A percentile compares a stretch with the other conserved stretches of the same genome.
These are phyloP conservation scores for Pythium brassicae DNA, from an alignment of 352 stramenopile genomes.

Conservation along the genomic window DNA sequence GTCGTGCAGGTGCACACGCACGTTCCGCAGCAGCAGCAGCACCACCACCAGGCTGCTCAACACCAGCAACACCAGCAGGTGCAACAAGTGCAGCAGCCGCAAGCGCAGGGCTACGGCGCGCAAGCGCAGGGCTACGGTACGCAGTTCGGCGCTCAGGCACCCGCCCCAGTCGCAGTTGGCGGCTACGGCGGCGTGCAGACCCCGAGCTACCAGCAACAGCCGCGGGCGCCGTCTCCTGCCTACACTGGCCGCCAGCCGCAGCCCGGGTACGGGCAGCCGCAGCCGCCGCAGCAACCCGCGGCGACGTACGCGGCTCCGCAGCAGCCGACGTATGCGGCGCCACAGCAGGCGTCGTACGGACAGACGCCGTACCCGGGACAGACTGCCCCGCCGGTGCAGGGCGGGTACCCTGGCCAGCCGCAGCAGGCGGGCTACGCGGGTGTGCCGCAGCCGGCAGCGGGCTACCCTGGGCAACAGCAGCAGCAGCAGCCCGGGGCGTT, in stretches of 20 bases:
- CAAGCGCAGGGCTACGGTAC: constrained; percentile 25
- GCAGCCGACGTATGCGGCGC: constrained; percentile 9
- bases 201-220: constrained; percentile 34
- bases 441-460: constrained; percentile 15
- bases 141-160: constrained; percentile 39
- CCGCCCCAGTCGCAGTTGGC: constrained; percentile 25
- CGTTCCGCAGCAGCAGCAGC: constrained; percentile 51
- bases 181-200: constrained; percentile 27
- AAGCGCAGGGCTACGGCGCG: constrained; percentile 12
- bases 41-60: constrained; percentile 34
- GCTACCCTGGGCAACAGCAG: constrained; percentile 36
- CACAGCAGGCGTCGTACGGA: constrained; percentile 19
- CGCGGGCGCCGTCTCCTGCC: constrained; percentile 29
- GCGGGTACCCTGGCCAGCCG: constrained; percentile 10
- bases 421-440: constrained; percentile 10
- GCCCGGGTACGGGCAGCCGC: constrained; percentile 8
- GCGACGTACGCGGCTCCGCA: constrained; percentile 15
- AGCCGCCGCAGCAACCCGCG: constrained; percentile 6
- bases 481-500: constrained; percentile 23
- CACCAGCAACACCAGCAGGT: constrained; percentile 21
- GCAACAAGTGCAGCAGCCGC: constrained; percentile 18
- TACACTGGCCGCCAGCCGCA: constrained; percentile 29
- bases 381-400: constrained; percentile 1
- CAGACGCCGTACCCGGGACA: constrained; percentile 20
- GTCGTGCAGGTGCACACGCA: constrained; percentile 57